These are phyloP conservation scores for Dothistroma pini DNA, from an alignment of 2,329 filamentous ascomycete genomes.

Conservation along the genomic window DNA sequence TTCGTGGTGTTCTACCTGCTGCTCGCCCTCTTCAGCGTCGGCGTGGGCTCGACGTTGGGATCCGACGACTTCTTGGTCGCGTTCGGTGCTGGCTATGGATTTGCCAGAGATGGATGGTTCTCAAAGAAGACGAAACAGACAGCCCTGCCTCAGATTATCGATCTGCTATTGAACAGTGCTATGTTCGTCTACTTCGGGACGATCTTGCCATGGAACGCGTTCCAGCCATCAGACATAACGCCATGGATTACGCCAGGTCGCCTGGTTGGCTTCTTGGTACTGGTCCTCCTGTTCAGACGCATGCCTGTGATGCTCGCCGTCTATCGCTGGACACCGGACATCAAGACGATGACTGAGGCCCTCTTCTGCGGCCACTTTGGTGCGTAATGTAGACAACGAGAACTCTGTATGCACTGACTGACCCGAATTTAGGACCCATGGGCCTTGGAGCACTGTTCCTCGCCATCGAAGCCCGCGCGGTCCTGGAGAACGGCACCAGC, in stretches of 20 bases:
- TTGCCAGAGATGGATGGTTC: slow-evolving; percentile 54
- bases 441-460: slow-evolving; percentile 56
- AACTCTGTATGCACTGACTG: not conserved
- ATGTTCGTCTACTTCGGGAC: slow-evolving; percentile 57
- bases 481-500: slow-evolving; percentile 50
- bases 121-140: slow-evolving; percentile 45
- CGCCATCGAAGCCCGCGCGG: slow-evolving; percentile 52
- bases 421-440: slow-evolving; percentile 44
- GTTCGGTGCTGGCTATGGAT: slow-evolving; percentile 54
- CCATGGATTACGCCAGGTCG: slow-evolving; percentile 40
- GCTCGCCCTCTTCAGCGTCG: slow-evolving; percentile 51
- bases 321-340: slow-evolving; percentile 48
- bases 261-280: slow-evolving; percentile 45
- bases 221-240: slow-evolving; percentile 38
- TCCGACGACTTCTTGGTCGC: slow-evolving; percentile 56
- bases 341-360: slow-evolving; percentile 50
- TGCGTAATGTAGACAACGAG: not conserved
- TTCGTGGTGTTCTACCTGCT: slow-evolving; percentile 57
- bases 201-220: slow-evolving; percentile 51
- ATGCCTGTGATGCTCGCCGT: slow-evolving; percentile 50
- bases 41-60: slow-evolving; percentile 50
- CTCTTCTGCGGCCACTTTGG: slow-evolving; percentile 55
- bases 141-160: slow-evolving; percentile 49
- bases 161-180: slow-evolving; percentile 53
- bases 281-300: slow-evolving; percentile 52